These are phyloP conservation scores for Berberis thunbergii DNA, from an alignment of 164 flowering plant species.

Conservation along the genomic window DNA sequence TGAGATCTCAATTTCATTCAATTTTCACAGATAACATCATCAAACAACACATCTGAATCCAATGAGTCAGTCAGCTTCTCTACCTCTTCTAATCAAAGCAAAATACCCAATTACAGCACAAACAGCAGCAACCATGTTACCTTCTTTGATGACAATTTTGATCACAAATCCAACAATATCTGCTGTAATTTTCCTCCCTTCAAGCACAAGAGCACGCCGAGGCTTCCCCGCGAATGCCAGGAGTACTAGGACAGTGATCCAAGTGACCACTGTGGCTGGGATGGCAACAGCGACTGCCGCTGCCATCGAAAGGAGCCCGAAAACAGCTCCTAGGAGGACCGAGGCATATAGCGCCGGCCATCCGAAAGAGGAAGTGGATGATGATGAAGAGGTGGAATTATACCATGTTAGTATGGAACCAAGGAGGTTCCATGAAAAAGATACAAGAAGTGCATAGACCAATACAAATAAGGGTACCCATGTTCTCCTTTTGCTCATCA, in stretches of 20 bases:
- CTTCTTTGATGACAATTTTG: constrained; percentile 34
- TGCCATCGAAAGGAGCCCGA: constrained; percentile 18
- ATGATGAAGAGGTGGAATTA: background rate
- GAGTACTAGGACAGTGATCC: constrained; percentile 71
- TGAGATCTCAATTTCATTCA: background rate
- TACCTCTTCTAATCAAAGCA: constrained; percentile 13
- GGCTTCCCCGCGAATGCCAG: constrained; percentile 60
- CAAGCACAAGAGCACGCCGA: constrained; percentile 40
- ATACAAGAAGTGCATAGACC: constrained; percentile 21
- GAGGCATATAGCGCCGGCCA: constrained; percentile 29
- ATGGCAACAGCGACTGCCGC: constrained; percentile 34
- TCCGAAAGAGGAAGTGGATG: constrained; percentile 3
- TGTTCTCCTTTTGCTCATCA: constrained; percentile 63
- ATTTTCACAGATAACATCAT: background rate
- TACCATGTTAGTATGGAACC: constrained; percentile 35
- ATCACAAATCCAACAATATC: constrained; percentile 44
- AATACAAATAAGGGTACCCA: constrained; percentile 40
- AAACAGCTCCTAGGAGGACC: constrained; percentile 20
- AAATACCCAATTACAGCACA: constrained; percentile 40
- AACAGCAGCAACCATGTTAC: constrained; percentile 33
- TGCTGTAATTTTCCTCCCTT: constrained; percentile 50
- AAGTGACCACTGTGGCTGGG: constrained; percentile 54
- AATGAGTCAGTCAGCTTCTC: background rate
- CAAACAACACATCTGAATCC: background rate
- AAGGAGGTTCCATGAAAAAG: constrained; percentile 48